These are phyloP conservation scores for Thraustochytrium striatum DNA, from an alignment of 352 stramenopile genomes.

Conservation along the genomic window DNA sequence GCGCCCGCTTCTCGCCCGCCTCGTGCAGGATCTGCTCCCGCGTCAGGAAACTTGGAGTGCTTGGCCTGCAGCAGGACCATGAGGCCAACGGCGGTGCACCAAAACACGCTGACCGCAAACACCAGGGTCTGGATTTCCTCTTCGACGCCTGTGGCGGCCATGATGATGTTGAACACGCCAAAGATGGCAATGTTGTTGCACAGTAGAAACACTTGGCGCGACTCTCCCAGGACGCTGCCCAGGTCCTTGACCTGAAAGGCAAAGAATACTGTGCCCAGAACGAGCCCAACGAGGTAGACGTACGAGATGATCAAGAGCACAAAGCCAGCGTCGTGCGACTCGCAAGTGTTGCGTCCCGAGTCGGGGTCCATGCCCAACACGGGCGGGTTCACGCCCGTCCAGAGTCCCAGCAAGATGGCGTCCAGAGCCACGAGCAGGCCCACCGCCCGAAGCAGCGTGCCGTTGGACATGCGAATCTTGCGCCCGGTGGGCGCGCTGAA, in stretches of 20 bases:
- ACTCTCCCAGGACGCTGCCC: conserved; percentile 45
- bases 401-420: conserved; percentile 32
- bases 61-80: conserved; percentile 30
- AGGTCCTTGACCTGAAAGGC: conserved; percentile 33
- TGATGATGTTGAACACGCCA: conserved; percentile 46
- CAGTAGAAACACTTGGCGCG: conserved; percentile 43
- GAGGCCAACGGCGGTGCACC: conserved; percentile 43
- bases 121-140: conserved; percentile 33
- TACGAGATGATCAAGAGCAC: conserved; percentile 36
- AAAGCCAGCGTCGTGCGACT: conserved; percentile 3
- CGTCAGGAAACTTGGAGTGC: conserved; percentile 41
- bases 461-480: conserved; percentile 4
- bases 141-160: neutral
- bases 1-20: conserved; percentile 26
- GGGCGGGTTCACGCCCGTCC: conserved; percentile 18
- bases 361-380: neutral
- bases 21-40: conserved; percentile 36
- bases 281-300: conserved; percentile 12
- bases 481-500: conserved; percentile 1
- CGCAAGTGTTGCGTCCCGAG: conserved; percentile 8
- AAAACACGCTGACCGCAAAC: conserved; percentile 45
- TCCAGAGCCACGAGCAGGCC: conserved; percentile 16
- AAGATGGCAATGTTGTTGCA: conserved; percentile 46
- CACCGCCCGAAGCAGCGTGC: conserved; percentile 11
- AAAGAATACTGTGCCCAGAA: neutral